Evolutionary conservation across 306 rosid genomes (phyloP).

Genomic region (Glycine tomentella): DNA sequence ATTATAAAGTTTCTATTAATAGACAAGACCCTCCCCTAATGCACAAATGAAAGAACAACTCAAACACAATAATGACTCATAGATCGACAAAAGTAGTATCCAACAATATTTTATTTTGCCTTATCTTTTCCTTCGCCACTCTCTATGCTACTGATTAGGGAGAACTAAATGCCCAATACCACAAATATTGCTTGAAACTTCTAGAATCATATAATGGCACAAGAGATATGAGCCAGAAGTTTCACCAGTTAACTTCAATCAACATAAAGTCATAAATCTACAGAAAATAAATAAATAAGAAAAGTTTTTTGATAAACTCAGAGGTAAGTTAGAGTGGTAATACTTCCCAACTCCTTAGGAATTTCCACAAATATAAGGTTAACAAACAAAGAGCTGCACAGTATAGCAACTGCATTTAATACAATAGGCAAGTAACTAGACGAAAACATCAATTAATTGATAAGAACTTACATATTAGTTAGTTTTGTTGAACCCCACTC

Average conservation of each 20-base stretch:
- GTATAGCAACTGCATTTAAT: too few species aligned
- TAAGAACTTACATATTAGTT: too few species aligned
- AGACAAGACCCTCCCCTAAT: too few species aligned
- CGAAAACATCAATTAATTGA: too few species aligned
- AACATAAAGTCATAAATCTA: conserved; percentile 33
- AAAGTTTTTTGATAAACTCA: too few species aligned
- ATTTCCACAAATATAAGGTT: too few species aligned
- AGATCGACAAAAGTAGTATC: neutral
- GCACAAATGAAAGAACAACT: conserved; percentile 9
- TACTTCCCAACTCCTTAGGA: too few species aligned
- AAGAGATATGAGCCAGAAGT: conserved; percentile 31
- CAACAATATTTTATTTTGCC: neutral
- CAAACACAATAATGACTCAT: conserved; percentile 6
- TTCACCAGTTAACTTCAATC: conserved; percentile 37
- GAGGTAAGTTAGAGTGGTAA: too few species aligned
- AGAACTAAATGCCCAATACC: neutral
- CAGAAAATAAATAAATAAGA: conserved; percentile 26
- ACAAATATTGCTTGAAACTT: too few species aligned
- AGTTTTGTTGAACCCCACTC: too few species aligned
- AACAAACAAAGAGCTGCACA: too few species aligned
- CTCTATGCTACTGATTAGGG: neutral
- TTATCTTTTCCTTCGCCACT: conserved; percentile 13
- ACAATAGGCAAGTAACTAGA: too few species aligned
- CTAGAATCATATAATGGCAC: conserved; percentile 18
- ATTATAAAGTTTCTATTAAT: neutral